phyloP scores from a whole-genome alignment of 331 rosid species.

The Pyracantha coccinea region DNA sequence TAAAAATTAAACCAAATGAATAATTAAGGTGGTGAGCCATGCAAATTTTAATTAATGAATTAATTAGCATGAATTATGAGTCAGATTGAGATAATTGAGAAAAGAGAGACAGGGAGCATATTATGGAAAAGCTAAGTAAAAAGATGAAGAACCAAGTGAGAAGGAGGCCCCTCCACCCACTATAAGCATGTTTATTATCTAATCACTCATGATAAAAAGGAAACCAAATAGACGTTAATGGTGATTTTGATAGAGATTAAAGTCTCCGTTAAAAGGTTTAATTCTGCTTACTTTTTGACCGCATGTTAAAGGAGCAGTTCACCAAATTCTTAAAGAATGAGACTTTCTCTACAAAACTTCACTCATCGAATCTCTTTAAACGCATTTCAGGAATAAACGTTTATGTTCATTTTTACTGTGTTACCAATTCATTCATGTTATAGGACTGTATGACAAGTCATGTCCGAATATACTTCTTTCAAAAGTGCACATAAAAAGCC shows the following conservation, averaged over 20 bases:
- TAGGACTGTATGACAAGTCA: background rate
- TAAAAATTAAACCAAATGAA: background rate
- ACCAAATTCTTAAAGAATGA: conserved; percentile 15
- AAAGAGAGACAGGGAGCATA: conserved; percentile 57
- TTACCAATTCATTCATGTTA: background rate
- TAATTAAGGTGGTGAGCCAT: conserved; percentile 2
- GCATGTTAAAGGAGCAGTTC: conserved; percentile 19
- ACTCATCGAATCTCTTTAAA: background rate
- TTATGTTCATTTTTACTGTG: no score
- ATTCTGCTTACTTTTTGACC: conserved; percentile 34
- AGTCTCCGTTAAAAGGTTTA: background rate
- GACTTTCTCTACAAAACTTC: background rate
- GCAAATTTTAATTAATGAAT: background rate
- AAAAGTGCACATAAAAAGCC: background rate
- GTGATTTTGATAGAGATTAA: conserved; percentile 19
- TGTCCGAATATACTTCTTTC: background rate
- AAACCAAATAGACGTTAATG: conserved; percentile 4
- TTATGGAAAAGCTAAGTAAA: conserved; percentile 38
- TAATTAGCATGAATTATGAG: conserved; percentile 16
- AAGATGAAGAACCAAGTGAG: conserved; percentile 26
- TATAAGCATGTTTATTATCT: conserved; percentile 27
- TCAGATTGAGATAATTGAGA: conserved; percentile 29
- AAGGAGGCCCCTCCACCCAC: conserved; percentile 59
- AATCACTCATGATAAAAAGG: conserved; percentile 24
- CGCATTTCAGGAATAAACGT: background rate